A percentile compares a stretch with the other conserved stretches of the same genome.
phyloP scores from a whole-genome alignment of 352 stramenopile species.

The Globisporangium okanoganense region DNA sequence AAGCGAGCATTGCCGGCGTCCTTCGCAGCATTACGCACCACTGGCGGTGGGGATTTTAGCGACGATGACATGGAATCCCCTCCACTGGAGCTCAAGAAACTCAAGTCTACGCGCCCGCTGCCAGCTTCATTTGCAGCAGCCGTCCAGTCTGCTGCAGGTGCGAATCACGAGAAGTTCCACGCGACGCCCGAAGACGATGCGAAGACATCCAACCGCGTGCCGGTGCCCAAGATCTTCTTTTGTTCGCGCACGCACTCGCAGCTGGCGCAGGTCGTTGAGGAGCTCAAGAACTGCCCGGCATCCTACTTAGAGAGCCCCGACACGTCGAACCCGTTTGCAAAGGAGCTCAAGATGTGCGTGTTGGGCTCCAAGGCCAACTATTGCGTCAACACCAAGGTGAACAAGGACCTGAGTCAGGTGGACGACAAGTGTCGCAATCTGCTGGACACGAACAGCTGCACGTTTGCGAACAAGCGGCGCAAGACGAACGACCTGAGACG shows the following conservation, averaged over 20 bases:
- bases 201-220: conserved; percentile 18
- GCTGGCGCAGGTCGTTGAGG: conserved; percentile 72
- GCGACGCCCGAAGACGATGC: neutral
- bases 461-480: conserved; percentile 53
- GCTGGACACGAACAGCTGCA: conserved; percentile 49
- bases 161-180: conserved; percentile 22
- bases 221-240: conserved; percentile 76
- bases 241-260: conserved; percentile 88
- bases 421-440: conserved; percentile 75
- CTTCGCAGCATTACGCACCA: neutral
- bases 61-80: conserved; percentile 8
- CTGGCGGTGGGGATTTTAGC: neutral
- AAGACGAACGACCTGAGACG: conserved; percentile 47
- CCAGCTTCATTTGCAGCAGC: conserved; percentile 23
- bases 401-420: conserved; percentile 46
- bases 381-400: conserved; percentile 76
- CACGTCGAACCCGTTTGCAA: conserved; percentile 26
- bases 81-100: conserved; percentile 13
- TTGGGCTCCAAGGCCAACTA: conserved; percentile 78
- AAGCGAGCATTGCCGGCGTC: conserved; percentile 6
- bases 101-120: conserved; percentile 17
- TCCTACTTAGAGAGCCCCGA: conserved; percentile 53
- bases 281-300: conserved; percentile 72
- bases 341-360: conserved; percentile 69
- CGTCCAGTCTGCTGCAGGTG: neutral